These are phyloP conservation scores for Protoeuglena noctilucae DNA, from an alignment of 139 green algal species.

Conservation along the genomic window DNA sequence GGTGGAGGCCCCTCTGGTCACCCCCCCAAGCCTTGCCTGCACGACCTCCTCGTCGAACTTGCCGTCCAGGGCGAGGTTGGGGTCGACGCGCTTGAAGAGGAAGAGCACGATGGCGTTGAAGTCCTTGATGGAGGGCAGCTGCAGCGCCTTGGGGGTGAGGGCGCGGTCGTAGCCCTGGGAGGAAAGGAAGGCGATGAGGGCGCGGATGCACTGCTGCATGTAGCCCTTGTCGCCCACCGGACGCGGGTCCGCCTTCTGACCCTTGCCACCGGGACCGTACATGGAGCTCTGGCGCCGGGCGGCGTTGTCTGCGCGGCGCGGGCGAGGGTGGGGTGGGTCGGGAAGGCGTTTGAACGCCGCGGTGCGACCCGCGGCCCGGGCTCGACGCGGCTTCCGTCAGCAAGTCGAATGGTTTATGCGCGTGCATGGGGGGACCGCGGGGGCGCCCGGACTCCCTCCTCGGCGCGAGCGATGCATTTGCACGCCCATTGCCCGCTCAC, in stretches of 20 bases:
- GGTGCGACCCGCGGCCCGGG: background rate
- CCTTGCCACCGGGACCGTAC: conserved; percentile 28
- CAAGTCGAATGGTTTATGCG: conserved; percentile 10
- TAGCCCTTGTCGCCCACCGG: conserved; percentile 60
- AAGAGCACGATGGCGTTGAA: conserved; percentile 76
- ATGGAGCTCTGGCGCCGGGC: conserved; percentile 26
- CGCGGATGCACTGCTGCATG: conserved; percentile 42
- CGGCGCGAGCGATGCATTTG: background rate
- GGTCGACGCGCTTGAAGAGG: conserved; percentile 61
- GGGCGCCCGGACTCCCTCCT: conserved; percentile 1
- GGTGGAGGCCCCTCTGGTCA: no score
- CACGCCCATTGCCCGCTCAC: background rate
- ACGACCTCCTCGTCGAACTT: conserved; percentile 78
- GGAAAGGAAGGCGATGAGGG: conserved; percentile 65
- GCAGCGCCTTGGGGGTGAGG: conserved; percentile 60
- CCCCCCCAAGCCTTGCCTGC: no score
- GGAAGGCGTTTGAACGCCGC: background rate
- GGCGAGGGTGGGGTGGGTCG: background rate
- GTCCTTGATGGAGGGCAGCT: conserved; percentile 75
- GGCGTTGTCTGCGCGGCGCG: background rate
- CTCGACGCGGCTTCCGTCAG: conserved; percentile 1
- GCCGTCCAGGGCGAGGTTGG: conserved; percentile 44
- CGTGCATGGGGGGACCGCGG: conserved; percentile 9
- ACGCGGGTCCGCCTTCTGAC: conserved; percentile 47
- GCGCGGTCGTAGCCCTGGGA: conserved; percentile 58